A percentile compares a stretch with the other conserved stretches of the same genome.
Conservation (phyloP, 306 rosid species). For the Clitoria ternatea region DNA sequence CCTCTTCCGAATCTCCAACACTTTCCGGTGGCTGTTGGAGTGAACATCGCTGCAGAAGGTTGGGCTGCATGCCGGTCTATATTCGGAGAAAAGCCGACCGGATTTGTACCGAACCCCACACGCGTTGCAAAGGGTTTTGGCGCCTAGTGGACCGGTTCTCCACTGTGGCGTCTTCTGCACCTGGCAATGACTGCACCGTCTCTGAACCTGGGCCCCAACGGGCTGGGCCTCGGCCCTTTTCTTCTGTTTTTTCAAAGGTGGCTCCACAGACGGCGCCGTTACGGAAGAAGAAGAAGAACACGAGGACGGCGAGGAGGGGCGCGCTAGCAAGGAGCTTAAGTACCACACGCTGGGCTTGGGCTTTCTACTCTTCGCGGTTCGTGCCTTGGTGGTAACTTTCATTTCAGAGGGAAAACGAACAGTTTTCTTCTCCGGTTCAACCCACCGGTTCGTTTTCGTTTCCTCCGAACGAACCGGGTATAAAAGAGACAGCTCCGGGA, state of each 20-base stretch:
- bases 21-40: constrained; percentile 90
- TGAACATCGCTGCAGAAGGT: constrained; percentile 64
- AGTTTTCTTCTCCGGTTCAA: constrained; percentile 41
- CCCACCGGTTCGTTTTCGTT: constrained; percentile 3
- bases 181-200: constrained; percentile 86
- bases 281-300: constrained; percentile 41
- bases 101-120: constrained; percentile 94
- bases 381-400: constrained; percentile 47
- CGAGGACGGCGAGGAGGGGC: constrained; percentile 46
- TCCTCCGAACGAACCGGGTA: constrained; percentile 35
- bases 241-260: constrained; percentile 69
- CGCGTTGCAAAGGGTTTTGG: constrained; percentile 90
- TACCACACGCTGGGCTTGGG: constrained; percentile 29
- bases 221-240: constrained; percentile 40
- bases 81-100: constrained; percentile 88
- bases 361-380: constrained; percentile 41
- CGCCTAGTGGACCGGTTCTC: constrained; percentile 88
- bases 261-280: constrained; percentile 32
- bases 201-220: constrained; percentile 41
- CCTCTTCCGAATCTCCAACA: constrained; percentile 76
- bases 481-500: constrained; percentile 46
- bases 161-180: constrained; percentile 96
- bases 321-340: constrained; percentile 18
- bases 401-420: constrained; percentile 33
- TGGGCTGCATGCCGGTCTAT: constrained; percentile 96